These are phyloP conservation scores for Camelina laxa DNA, from an alignment of 345 rosid genomes.

Conservation along the genomic window DNA sequence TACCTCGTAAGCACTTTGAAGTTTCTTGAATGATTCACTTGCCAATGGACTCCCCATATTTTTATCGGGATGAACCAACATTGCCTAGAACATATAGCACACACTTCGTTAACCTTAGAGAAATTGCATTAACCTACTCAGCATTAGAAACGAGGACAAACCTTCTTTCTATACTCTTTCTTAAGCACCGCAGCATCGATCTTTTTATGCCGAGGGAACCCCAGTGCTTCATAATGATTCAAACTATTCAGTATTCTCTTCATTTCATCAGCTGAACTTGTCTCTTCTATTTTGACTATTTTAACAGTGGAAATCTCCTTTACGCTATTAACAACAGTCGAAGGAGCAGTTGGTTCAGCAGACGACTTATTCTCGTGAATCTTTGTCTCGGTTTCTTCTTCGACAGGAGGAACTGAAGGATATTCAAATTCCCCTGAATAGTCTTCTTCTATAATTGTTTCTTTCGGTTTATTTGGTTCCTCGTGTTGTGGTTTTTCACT, in stretches of 20 bases:
- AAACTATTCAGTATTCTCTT: conserved; percentile 72
- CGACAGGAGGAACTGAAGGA: conserved; percentile 53
- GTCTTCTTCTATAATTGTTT: conserved; percentile 66
- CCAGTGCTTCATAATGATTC: conserved; percentile 89
- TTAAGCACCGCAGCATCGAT: conserved; percentile 66
- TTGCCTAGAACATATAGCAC: conserved; percentile 66
- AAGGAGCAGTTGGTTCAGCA: conserved; percentile 55
- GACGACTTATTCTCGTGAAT: conserved; percentile 68
- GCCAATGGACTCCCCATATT: conserved; percentile 93
- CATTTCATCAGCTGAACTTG: conserved; percentile 77
- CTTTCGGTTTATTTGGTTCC: conserved; percentile 63
- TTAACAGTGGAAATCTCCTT: conserved; percentile 55
- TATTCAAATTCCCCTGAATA: conserved; percentile 63
- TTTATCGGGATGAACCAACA: conserved; percentile 99
- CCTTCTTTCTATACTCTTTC: conserved; percentile 95
- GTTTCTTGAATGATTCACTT: conserved; percentile 98
- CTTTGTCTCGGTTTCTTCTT: conserved; percentile 59
- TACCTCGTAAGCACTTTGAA: conserved; percentile 98
- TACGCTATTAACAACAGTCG: conserved; percentile 56
- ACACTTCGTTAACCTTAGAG: conserved; percentile 15
- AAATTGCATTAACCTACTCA: conserved; percentile 14
- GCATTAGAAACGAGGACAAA: conserved; percentile 32
- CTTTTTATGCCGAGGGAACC: conserved; percentile 69
- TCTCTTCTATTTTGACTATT: conserved; percentile 64
- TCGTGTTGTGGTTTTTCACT: conserved; percentile 61